These are phyloP conservation scores for Lactifluus echinatus DNA, from an alignment of 768 basidiomycete genomes.

Conservation along the genomic window DNA sequence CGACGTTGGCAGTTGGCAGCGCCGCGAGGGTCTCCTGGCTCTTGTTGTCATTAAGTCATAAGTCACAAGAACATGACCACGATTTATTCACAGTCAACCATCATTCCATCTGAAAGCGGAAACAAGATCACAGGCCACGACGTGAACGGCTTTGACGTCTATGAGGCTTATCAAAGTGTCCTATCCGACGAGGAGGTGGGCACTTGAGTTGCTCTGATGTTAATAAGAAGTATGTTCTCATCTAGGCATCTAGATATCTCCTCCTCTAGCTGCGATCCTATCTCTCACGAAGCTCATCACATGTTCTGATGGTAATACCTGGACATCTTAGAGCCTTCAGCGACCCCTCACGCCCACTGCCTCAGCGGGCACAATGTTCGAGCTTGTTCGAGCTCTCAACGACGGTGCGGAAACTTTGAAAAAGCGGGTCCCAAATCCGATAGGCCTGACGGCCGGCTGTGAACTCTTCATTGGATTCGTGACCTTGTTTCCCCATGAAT, in stretches of 20 bases:
- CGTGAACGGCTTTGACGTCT: constrained; percentile 35
- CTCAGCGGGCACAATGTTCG: constrained; percentile 85
- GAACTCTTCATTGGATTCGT: constrained; percentile 88
- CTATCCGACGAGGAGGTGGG: constrained; percentile 60
- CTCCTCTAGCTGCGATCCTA: constrained; percentile 82
- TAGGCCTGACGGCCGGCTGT: constrained; percentile 82
- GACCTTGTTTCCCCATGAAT: constrained; percentile 75
- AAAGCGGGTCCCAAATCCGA: constrained; percentile 59
- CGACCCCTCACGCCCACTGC: constrained; percentile 11
- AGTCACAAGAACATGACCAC: constrained; percentile 10
- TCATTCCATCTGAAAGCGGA: neutral
- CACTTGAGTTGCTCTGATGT: constrained; percentile 1
- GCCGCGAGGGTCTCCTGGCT: too few species aligned
- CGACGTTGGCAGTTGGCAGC: too few species aligned
- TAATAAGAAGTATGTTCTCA: neutral
- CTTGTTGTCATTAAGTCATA: too few species aligned
- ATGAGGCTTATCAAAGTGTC: constrained; percentile 47
- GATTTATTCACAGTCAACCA: constrained; percentile 2
- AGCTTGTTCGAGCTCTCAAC: constrained; percentile 78
- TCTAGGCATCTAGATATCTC: constrained; percentile 46
- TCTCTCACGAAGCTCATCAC: constrained; percentile 77
- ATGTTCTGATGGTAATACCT: constrained; percentile 57
- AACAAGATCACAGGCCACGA: neutral
- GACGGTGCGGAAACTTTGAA: constrained; percentile 61
- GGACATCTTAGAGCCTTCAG: neutral